phyloP scores from a whole-genome alignment of 495 filamentous ascomycete species.

The Chaetomium tenue region DNA sequence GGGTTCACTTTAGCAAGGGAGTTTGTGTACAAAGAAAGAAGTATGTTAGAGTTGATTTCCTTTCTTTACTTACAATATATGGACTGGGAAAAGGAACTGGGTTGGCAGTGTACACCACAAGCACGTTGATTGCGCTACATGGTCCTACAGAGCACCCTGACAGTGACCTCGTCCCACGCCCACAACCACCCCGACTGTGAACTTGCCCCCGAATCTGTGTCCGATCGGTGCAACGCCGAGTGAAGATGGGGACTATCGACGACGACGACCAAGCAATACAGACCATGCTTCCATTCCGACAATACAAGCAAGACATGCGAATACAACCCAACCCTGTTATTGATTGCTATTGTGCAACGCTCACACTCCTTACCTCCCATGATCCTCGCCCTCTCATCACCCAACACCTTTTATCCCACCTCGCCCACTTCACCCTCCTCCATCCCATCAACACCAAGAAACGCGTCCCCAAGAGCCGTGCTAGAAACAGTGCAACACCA shows the following conservation, averaged over 20 bases:
- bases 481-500: not conserved
- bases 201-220: not conserved
- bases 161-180: not conserved
- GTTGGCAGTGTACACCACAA: conserved; percentile 31
- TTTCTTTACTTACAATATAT: conserved; percentile 18
- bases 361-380: not conserved
- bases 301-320: not conserved
- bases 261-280: not conserved
- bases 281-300: not conserved
- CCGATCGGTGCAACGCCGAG: not conserved
- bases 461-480: not conserved
- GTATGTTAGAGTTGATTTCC: conserved; percentile 27
- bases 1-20: not conserved
- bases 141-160: not conserved
- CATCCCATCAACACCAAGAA: conserved; percentile 9
- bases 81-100: conserved; percentile 25
- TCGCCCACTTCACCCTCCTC: not conserved
- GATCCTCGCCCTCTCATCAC: no score
- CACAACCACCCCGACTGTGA: not conserved
- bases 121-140: conserved; percentile 17
- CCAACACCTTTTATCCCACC: not conserved
- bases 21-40: conserved; percentile 26
- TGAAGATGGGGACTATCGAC: not conserved
- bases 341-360: not conserved
- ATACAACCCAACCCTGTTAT: not conserved